Evolutionary conservation across 768 basidiomycete genomes (phyloP).

Genomic region (Psilocybe cyanescens): DNA sequence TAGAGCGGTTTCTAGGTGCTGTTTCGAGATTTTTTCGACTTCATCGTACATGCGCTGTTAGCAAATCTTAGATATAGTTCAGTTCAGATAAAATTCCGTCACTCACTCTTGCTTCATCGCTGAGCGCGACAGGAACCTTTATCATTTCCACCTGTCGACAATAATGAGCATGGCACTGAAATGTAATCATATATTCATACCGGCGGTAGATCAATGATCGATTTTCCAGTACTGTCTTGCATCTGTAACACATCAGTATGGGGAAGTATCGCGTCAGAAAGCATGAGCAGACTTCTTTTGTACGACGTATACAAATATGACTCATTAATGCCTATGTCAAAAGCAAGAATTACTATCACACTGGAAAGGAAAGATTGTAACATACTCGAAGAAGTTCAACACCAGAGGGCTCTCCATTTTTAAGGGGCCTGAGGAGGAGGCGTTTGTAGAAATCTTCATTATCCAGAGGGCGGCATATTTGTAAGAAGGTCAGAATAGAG

Average conservation of each 20-base stretch:
- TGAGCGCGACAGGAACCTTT: conserved; percentile 68
- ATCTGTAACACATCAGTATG: conserved; percentile 50
- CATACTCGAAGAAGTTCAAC: conserved; percentile 71
- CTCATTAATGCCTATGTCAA: conserved; percentile 68
- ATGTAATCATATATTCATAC: conserved; percentile 32
- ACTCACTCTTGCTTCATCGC: conserved; percentile 65
- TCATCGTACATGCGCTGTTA: conserved; percentile 67
- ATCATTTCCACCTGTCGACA: conserved; percentile 73
- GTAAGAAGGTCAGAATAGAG: conserved; percentile 81
- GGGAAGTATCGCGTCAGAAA: neutral
- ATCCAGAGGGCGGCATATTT: conserved; percentile 85
- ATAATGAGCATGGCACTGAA: neutral
- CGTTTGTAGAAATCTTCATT: conserved; percentile 83
- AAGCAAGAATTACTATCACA: neutral
- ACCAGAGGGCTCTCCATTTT: conserved; percentile 67
- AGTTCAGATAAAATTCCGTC: conserved; percentile 1
- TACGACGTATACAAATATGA: conserved; percentile 78
- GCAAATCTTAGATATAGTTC: neutral
- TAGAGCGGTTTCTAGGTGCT: conserved; percentile 63
- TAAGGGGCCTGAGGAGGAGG: conserved; percentile 77
- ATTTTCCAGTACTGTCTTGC: conserved; percentile 78
- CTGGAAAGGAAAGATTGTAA: conserved; percentile 9
- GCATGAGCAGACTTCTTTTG: conserved; percentile 63
- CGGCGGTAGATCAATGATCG: conserved; percentile 76
- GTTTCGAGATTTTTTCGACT: conserved; percentile 63